Percentiles rank a stretch among this genome's conserved stretches.
phyloP scores from a whole-genome alignment of 108 stramenopile genomes.

The Stephanodiscus minutulus region DNA sequence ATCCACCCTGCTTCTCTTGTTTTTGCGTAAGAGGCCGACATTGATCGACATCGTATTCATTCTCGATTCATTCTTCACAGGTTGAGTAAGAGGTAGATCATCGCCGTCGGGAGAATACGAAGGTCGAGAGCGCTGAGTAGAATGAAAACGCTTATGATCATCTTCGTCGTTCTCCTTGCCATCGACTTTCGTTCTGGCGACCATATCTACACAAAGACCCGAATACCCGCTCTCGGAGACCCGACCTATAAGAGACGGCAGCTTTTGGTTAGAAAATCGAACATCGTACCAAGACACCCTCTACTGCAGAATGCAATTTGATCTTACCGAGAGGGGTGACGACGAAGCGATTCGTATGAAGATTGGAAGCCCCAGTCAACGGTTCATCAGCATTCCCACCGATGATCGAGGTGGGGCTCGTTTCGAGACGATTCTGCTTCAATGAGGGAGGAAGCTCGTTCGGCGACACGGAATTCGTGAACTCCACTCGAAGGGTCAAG shows the following conservation, averaged over 20 bases:
- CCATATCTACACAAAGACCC: conserved; percentile 30
- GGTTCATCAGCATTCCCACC: background rate
- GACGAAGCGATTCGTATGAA: conserved; percentile 6
- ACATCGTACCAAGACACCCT: too few species aligned
- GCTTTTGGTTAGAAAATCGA: too few species aligned
- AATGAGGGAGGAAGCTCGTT: conserved; percentile 16
- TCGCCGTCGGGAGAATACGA: background rate
- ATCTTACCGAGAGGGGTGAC: conserved; percentile 28
- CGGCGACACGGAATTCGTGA: conserved; percentile 12
- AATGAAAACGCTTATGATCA: background rate
- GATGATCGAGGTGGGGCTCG: background rate
- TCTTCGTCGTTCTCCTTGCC: conserved; percentile 9
- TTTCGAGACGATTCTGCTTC: conserved; percentile 1
- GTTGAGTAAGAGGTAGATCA: conserved; percentile 3
- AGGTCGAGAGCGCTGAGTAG: conserved; percentile 3
- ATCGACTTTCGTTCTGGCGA: conserved; percentile 19
- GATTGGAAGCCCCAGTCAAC: too few species aligned
- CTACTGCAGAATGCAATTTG: too few species aligned
- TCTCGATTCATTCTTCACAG: background rate
- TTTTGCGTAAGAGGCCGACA: background rate
- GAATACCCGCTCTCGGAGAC: conserved; percentile 22
- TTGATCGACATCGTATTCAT: background rate
- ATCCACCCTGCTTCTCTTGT: background rate
- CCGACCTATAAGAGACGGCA: background rate
- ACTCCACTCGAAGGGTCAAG: conserved; percentile 28